Evolutionary conservation across 768 basidiomycete species (phyloP).

Genomic region (Dioszegia crocea): DNA sequence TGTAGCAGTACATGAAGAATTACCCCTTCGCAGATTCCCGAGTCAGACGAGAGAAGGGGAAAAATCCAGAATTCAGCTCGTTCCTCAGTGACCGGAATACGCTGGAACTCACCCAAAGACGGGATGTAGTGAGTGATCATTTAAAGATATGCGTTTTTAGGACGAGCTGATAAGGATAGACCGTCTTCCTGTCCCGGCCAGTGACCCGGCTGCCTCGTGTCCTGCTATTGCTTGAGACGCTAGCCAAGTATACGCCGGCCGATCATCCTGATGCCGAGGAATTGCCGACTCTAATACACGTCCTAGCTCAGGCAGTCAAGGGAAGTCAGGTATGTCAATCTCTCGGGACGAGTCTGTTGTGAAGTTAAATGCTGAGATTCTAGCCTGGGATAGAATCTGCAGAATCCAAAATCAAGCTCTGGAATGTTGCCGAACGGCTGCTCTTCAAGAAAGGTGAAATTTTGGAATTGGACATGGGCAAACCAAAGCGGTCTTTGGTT

Average conservation of each 20-base stretch:
- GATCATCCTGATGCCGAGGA: constrained; percentile 76
- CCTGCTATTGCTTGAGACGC: constrained; percentile 66
- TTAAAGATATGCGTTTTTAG: no score
- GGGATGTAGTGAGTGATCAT: constrained; percentile 50
- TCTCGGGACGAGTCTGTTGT: no score
- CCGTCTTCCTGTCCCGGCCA: constrained; percentile 69
- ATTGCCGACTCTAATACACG: constrained; percentile 65
- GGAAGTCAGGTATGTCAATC: constrained; percentile 54
- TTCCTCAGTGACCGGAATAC: constrained; percentile 55
- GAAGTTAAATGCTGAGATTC: not conserved
- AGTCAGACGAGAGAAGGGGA: constrained; percentile 70
- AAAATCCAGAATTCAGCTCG: constrained; percentile 63
- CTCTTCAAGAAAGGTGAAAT: constrained; percentile 74
- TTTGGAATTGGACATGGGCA: constrained; percentile 78
- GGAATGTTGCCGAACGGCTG: constrained; percentile 72
- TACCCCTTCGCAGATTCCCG: constrained; percentile 80
- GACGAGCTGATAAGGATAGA: constrained; percentile 58
- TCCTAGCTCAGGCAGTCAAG: constrained; percentile 70
- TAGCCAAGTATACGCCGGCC: constrained; percentile 58
- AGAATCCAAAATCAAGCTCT: constrained; percentile 82
- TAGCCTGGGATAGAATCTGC: constrained; percentile 89
- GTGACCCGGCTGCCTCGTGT: constrained; percentile 83
- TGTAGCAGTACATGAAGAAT: constrained; percentile 51
- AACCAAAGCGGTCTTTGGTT: constrained; percentile 68
- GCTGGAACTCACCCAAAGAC: constrained; percentile 26